A percentile compares a stretch with the other conserved stretches of the same genome.
These are phyloP conservation scores for Rhizophagus clarus DNA, from an alignment of 192 early-diverging fungal genomes.

Conservation along the genomic window DNA sequence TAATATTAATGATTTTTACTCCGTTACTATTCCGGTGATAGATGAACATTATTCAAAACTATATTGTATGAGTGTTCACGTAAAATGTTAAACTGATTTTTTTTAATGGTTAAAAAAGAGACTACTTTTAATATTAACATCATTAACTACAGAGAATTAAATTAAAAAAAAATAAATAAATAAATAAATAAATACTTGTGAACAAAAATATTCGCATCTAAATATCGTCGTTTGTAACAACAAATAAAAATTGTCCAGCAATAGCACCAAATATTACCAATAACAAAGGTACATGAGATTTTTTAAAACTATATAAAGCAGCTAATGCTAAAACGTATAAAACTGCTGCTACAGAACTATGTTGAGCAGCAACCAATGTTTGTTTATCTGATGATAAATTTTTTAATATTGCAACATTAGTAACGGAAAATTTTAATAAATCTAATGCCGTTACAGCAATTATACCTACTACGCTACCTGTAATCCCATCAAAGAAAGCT, in stretches of 20 bases:
- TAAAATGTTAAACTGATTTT: too few species aligned
- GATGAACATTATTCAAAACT: too few species aligned
- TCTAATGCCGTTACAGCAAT: slow-evolving; percentile 31
- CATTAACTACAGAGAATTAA: too few species aligned
- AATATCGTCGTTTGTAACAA: not conserved
- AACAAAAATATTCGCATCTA: too few species aligned
- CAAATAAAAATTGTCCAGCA: slow-evolving; percentile 33
- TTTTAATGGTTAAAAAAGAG: too few species aligned
- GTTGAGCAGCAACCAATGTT: not conserved
- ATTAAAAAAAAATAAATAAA: too few species aligned
- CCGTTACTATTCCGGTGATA: too few species aligned
- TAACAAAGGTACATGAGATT: not conserved
- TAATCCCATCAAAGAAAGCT: slow-evolving; percentile 38
- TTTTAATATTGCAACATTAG: not conserved
- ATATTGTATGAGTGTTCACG: too few species aligned
- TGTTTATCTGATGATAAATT: not conserved
- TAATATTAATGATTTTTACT: too few species aligned
- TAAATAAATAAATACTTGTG: too few species aligned
- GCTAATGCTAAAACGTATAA: slow-evolving; percentile 27
- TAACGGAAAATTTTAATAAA: slow-evolving; percentile 21
- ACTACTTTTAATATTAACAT: too few species aligned
- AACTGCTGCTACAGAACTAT: slow-evolving; percentile 13
- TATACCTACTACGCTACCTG: slow-evolving; percentile 30
- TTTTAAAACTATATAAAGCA: slow-evolving; percentile 16
- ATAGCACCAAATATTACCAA: slow-evolving; percentile 30